phyloP scores from a whole-genome alignment of 2,329 filamentous ascomycete species.

The Stemphylium vesicarium region DNA sequence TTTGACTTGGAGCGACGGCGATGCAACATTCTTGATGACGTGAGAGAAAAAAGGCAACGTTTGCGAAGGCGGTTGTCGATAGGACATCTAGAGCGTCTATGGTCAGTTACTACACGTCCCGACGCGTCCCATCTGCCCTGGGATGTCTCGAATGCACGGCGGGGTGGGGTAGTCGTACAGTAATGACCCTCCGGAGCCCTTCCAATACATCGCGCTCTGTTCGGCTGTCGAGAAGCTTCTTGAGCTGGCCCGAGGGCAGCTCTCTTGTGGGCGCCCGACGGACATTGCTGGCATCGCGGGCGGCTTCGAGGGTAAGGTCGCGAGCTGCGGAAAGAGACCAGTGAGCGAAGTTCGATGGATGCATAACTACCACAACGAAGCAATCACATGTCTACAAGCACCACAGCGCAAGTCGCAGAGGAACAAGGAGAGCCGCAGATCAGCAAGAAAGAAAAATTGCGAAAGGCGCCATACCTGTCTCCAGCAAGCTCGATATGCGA shows the following conservation, averaged over 20 bases:
- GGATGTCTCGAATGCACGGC: not conserved
- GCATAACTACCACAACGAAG: constrained; percentile 28
- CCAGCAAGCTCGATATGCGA: constrained; percentile 89
- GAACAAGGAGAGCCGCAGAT: not conserved
- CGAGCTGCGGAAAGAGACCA: constrained; percentile 68
- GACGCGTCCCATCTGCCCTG: constrained; percentile 2
- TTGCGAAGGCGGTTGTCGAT: constrained; percentile 70
- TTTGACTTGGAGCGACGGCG: constrained; percentile 91
- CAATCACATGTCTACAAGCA: constrained; percentile 8
- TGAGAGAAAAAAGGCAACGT: constrained; percentile 96
- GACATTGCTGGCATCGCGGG: constrained; percentile 76
- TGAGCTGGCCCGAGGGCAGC: constrained; percentile 82
- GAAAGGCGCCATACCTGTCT: constrained; percentile 71
- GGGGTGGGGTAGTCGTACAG: constrained; percentile 63
- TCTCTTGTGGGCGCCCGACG: constrained; percentile 65
- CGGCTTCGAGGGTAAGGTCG: constrained; percentile 96
- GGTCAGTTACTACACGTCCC: constrained; percentile 26
- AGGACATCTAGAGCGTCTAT: constrained; percentile 79
- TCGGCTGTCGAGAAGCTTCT: constrained; percentile 92
- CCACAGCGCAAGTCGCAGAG: constrained; percentile 12
- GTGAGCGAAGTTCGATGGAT: constrained; percentile 49
- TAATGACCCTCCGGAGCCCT: constrained; percentile 84
- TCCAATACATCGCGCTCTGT: constrained; percentile 93
- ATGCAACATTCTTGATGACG: constrained; percentile 96
- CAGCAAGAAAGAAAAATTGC: constrained; percentile 3